Evolutionary conservation across 2,329 filamentous ascomycete species (phyloP), one percentile per base, ranked within the genome.

Genomic region (Basipetospora chlamydospora): DNA sequence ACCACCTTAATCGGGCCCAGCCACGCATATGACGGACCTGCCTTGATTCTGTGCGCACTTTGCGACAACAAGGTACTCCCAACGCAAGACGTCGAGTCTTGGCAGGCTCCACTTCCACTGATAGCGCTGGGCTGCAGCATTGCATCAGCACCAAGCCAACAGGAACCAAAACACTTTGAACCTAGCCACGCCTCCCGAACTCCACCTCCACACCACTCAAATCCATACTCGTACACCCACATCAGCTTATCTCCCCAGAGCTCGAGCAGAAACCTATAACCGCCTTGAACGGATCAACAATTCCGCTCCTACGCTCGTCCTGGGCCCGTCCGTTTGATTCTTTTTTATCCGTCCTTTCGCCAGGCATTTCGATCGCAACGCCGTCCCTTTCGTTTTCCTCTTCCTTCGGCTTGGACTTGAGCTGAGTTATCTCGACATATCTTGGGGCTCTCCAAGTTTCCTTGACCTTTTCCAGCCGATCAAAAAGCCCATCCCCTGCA

Each of bases 31-130:
- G 41, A 41, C 42, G 43, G 42, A 28, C 42, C 41, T 43, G 42
- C 47, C 49, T 47, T 50, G 49, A 44, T 48, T 49, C 47, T 43
- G 33, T 36, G 36, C 42, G 33, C 35, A 42, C 40, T 38, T 36
- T 44, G 40, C 39, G 39, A 44, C 43, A 42, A 28, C 35, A 37
- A 39, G 16, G 13, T 23, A 6, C 29, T 28, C 29, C 35, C 33
- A 15, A 31, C n/a, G 13, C 17, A 31, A 21, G 21, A 34, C 20
- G 12, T 23, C 22, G 22, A 23, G 22, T 11, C 22, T 23, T 6
- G 22, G 22, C 26, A 4, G 35, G 21, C 35, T 33, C 35, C 35
- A 26, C 22, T 13, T 18, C 28, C 23, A 16, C 35, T 32, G 35
- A 38, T 32, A 38, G 35, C 35, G 23, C 18, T 13, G 12, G 13